These are phyloP conservation scores for Calcarisporium arbuscula DNA, from an alignment of 2,329 filamentous ascomycete species.

Conservation along the genomic window DNA sequence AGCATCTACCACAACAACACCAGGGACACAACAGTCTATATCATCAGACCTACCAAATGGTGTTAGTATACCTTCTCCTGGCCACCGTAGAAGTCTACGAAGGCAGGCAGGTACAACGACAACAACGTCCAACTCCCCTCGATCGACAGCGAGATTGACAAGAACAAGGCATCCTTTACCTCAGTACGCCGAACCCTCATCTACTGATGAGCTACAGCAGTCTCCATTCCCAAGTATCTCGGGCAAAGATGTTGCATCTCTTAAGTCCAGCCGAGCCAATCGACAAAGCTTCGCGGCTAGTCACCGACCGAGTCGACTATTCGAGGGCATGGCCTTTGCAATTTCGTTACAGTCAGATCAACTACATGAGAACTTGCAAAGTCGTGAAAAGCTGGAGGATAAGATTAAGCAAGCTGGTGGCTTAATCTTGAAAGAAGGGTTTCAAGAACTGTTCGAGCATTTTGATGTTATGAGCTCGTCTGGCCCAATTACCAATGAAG, in stretches of 20 bases:
- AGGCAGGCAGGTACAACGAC: constrained; percentile 12
- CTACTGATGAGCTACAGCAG: constrained; percentile 41
- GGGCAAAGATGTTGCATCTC: constrained; percentile 28
- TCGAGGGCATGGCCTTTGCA: constrained; percentile 80
- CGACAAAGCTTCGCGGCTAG: constrained; percentile 20
- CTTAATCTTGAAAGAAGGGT: constrained; percentile 63
- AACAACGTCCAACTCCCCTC: constrained; percentile 21
- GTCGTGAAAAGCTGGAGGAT: constrained; percentile 44
- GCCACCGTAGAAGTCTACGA: constrained; percentile 11
- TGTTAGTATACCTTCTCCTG: constrained; percentile 18
- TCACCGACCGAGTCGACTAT: constrained; percentile 39
- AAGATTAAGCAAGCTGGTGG: constrained; percentile 69
- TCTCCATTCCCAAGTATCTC: constrained; percentile 31
- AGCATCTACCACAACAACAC: constrained; percentile 28
- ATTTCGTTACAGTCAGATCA: constrained; percentile 59
- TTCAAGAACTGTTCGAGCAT: constrained; percentile 70
- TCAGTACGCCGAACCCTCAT: constrained; percentile 33
- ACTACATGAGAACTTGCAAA: constrained; percentile 25
- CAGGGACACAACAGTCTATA: constrained; percentile 26
- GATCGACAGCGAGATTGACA: constrained; percentile 13
- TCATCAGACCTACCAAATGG: constrained; percentile 15
- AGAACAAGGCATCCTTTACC: constrained; percentile 17
- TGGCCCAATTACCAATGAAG: constrained; percentile 23
- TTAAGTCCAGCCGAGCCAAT: constrained; percentile 19
- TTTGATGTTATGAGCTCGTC: constrained; percentile 26